Percentiles rank a stretch among this genome's conserved stretches.
These are phyloP conservation scores for Trichophyton mentagrophytes DNA, from an alignment of 2,329 filamentous ascomycete species.

Conservation along the genomic window DNA sequence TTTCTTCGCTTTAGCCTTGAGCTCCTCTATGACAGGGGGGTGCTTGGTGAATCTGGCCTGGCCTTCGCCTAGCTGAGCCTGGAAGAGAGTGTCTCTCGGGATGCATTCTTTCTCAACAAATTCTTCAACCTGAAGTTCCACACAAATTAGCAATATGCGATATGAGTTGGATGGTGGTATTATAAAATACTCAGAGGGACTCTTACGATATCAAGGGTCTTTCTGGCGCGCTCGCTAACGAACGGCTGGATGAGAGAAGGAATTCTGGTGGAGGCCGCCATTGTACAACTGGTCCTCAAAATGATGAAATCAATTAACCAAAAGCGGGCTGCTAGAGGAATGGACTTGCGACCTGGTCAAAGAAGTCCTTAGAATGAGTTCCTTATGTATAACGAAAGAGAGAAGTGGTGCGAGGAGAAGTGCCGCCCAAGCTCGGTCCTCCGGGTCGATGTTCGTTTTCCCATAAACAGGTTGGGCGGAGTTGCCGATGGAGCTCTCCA, in stretches of 20 bases:
- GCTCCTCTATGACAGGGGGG: constrained; percentile 70
- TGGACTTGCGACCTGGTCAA: not conserved
- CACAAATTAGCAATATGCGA: constrained; percentile 8
- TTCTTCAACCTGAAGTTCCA: constrained; percentile 56
- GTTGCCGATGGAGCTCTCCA: not conserved
- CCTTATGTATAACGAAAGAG: not conserved
- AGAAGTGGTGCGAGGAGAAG: not conserved
- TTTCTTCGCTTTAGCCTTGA: constrained; percentile 70
- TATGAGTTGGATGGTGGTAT: not conserved
- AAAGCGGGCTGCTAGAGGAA: not conserved
- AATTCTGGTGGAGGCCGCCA: constrained; percentile 42
- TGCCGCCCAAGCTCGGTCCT: not conserved
- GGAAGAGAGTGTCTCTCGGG: constrained; percentile 67
- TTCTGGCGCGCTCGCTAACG: constrained; percentile 74
- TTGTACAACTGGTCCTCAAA: constrained; percentile 15
- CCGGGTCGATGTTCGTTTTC: not conserved
- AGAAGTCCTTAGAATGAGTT: not conserved
- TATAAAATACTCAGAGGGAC: not conserved
- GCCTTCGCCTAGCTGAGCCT: constrained; percentile 66
- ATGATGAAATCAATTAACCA: not conserved
- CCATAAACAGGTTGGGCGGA: not conserved
- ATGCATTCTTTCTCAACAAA: constrained; percentile 96
- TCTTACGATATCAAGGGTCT: constrained; percentile 61
- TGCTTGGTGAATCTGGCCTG: constrained; percentile 66
- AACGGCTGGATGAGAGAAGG: constrained; percentile 46